phyloP scores from a whole-genome alignment of 371 early-diverging fungal species.

The Mucor indicus region DNA sequence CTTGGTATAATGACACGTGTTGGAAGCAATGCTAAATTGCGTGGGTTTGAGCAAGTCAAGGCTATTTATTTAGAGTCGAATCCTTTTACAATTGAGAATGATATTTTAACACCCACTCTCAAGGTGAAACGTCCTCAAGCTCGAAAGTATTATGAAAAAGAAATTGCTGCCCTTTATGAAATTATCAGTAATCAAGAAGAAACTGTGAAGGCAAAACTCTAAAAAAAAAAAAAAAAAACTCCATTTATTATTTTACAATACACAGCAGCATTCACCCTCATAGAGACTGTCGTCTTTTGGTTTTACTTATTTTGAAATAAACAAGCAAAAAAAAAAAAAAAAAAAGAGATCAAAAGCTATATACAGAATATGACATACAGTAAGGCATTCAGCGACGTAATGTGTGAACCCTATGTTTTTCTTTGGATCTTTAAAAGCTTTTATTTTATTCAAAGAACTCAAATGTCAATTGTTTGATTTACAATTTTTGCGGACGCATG shows the following conservation, averaged over 20 bases:
- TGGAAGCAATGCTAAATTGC: conserved; percentile 47
- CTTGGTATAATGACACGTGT: conserved; percentile 46
- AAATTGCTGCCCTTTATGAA: conserved; percentile 62
- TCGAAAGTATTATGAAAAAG: conserved; percentile 43
- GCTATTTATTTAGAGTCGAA: conserved; percentile 34
- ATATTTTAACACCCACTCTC: conserved; percentile 50
- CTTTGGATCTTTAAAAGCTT: too few species aligned
- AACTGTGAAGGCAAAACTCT: conserved; percentile 24
- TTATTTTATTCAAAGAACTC: too few species aligned
- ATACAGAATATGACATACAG: too few species aligned
- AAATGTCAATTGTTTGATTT: too few species aligned
- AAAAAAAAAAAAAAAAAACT: too few species aligned
- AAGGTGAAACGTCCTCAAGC: conserved; percentile 66
- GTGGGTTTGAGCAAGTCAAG: conserved; percentile 41
- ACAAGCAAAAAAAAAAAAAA: too few species aligned
- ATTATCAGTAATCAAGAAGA: conserved; percentile 5
- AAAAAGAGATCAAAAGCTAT: too few species aligned
- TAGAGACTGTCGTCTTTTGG: too few species aligned
- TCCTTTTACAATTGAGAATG: conserved; percentile 44
- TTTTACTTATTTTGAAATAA: too few species aligned
- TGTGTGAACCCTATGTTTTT: too few species aligned
- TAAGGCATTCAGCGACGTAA: too few species aligned
- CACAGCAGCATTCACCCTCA: too few species aligned
- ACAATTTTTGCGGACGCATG: conserved; percentile 14
- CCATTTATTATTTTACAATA: neutral